A percentile compares a stretch with the other conserved stretches of the same genome.
Conservation (phyloP, 495 filamentous ascomycete species). For the Aspergillus sclerotioniger region DNA sequence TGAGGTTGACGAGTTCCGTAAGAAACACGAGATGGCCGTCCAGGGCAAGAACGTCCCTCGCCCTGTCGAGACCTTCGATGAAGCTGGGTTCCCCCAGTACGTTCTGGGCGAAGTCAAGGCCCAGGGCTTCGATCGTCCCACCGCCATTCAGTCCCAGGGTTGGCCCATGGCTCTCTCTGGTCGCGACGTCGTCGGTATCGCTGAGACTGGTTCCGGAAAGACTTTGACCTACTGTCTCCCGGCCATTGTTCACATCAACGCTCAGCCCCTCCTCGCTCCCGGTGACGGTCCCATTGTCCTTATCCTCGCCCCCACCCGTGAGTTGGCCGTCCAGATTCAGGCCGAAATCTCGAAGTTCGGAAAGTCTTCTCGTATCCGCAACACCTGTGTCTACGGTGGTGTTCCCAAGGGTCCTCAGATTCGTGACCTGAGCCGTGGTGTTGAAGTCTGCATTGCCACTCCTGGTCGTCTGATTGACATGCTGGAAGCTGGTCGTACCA, state of each 20-base stretch:
- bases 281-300: constrained; percentile 97
- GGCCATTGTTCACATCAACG: constrained; percentile 98
- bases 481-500: constrained; percentile 95
- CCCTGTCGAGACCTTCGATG: constrained; percentile 94
- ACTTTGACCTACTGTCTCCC: constrained; percentile 97
- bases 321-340: constrained; percentile 97
- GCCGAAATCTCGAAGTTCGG: constrained; percentile 99
- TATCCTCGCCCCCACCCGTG: constrained; percentile 91
- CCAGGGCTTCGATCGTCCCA: constrained; percentile 88
- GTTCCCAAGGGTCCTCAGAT: constrained; percentile 97
- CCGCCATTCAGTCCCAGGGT: constrained; percentile 95
- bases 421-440: constrained; percentile 87
- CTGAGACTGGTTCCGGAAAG: constrained; percentile 99
- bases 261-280: constrained; percentile 93
- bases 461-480: constrained; percentile 98
- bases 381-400: constrained; percentile 98
- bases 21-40: constrained; percentile 74
- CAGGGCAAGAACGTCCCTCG: constrained; percentile 77
- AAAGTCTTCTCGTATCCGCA: constrained; percentile 95
- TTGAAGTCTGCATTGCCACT: constrained; percentile 97
- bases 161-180: constrained; percentile 99
- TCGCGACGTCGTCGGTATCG: constrained; percentile 98
- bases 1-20: constrained; percentile 85
- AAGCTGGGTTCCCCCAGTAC: constrained; percentile 93
- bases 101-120: constrained; percentile 98